Evolutionary conservation across 495 filamentous ascomycete species (phyloP).

Genomic region (Lasiosphaeriaceae sp.): DNA sequence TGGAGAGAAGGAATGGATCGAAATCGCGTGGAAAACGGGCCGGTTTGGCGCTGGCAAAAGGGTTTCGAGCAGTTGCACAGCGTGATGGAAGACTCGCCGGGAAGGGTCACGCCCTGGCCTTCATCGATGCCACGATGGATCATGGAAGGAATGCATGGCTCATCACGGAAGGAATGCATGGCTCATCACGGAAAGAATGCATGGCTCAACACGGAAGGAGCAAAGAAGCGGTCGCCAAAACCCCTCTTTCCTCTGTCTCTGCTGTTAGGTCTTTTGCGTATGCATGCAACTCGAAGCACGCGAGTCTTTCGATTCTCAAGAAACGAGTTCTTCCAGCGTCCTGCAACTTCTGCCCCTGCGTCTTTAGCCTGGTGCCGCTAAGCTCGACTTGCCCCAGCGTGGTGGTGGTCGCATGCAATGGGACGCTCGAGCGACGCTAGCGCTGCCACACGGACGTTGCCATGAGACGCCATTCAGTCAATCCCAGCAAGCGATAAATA

Average conservation of each 20-base stretch:
- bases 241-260: neutral
- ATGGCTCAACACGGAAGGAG: neutral
- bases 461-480: neutral
- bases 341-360: constrained; percentile 4
- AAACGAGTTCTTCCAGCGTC: neutral
- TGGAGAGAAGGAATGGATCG: no score
- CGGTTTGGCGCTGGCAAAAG: no score
- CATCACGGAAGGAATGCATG: neutral
- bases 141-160: neutral
- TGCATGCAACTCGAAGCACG: neutral
- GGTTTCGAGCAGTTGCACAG: no score
- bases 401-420: neutral
- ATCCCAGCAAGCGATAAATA: neutral
- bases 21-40: no score
- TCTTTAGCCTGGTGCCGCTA: constrained; percentile 1
- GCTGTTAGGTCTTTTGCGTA: neutral
- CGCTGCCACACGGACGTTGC: neutral
- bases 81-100: no score
- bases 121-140: no score
- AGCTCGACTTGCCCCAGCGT: constrained; percentile 1
- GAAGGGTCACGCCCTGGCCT: no score
- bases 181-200: neutral
- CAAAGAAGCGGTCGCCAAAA: neutral
- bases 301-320: neutral
- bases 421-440: no score